Base-by-base conservation (phyloP, 129 eudicot species). In the Erigeron canadensis region DNA sequence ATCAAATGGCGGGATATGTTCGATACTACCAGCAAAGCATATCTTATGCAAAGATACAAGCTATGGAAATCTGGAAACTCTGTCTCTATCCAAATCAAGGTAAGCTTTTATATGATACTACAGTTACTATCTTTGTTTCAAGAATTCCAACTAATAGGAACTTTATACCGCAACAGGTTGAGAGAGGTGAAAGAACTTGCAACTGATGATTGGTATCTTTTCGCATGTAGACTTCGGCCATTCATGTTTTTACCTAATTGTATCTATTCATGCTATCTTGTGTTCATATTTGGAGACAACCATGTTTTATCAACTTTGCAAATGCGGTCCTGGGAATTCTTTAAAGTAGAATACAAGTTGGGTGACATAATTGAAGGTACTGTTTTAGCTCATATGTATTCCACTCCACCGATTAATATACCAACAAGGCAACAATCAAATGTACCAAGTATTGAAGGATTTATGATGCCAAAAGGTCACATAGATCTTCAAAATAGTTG, bases 241-340 rank as follows among this genome's bases (percentile, higher is more conserved):
- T 16, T 3, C 59, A 69, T 51, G 73, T 16, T 69, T 12, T 51
- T 63, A 69, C 63, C 63, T 51, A 37, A 11, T 9, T 6, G 5
- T 8, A 16, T 50, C 34, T 37, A 69, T 38, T 17, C 63, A 51
- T 69, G 73, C 50, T 53, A 69, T 51, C 63, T 69, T 51, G 73
- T 51, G 48, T 69, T 69, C 73, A 69, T 51, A 69, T 17, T 51
- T 69, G 63, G 39, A 69, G 15, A 69, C 60, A 53, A 53, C 34
- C 47, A 63, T 9, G n/a, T 5, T 8, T n/a, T 2, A 10, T n/a
- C 56, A 0, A 0, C n/a, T n/a, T n/a, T n/a, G 34, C 34, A 0
- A 28, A 28, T 3, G 3, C 34, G 34, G 34, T 28, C 34, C 34
- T 3, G 34, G 34, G 8, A 0, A n/a, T 40, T 64, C n/a, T 42